Evolutionary conservation across 306 rosid species (phyloP), one percentile per base, ranked within the genome.

Genomic region (Sechiopsis laciniata): DNA sequence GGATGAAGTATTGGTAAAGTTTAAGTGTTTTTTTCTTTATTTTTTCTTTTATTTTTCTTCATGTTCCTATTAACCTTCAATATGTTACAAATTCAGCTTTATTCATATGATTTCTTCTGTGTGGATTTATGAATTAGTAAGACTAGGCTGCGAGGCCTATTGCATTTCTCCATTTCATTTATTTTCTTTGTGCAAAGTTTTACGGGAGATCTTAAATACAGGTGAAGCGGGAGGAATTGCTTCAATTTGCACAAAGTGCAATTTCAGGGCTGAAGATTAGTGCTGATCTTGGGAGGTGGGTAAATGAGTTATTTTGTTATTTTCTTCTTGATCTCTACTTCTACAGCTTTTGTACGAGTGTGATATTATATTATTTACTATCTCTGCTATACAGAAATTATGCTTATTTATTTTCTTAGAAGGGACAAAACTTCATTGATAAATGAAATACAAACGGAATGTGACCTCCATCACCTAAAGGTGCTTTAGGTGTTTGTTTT

Each of bases 191-290:
- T 51, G 24, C 24, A 26, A 48, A 26, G 46, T 15, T 16, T 70
- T 70, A 52, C 7, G 15, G 74, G 16, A 8, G 10, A 15, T 48
- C 66, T 72, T 67, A 74, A 76, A 42, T 79, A 75, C 85, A 95
- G 99, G 99, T 91, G 79, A 95, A 95, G 78, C 89, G 95, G 69
- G 99, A 95, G 81, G 99, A 95, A 81, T 82, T 95, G 81, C 96
- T 95, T 82, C 99, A 95, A 84, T 95, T 95, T 88, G 97, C 97
- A 11, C 96, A 95, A 84, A 87, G 90, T 63, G 99, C 99, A 72
- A 88, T 95, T 71, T 75, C 96, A 21, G 99, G 99, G 75, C 84
- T 95, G 84, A 95, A 95, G 83, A 82, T 95, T 21, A 88, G 78
- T 82, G 91, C 84, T 81, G 92, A 89, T 82, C 63, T 81, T 46